These are phyloP conservation scores for Durio zibethinus DNA, from an alignment of 345 rosid species.

Conservation along the genomic window DNA sequence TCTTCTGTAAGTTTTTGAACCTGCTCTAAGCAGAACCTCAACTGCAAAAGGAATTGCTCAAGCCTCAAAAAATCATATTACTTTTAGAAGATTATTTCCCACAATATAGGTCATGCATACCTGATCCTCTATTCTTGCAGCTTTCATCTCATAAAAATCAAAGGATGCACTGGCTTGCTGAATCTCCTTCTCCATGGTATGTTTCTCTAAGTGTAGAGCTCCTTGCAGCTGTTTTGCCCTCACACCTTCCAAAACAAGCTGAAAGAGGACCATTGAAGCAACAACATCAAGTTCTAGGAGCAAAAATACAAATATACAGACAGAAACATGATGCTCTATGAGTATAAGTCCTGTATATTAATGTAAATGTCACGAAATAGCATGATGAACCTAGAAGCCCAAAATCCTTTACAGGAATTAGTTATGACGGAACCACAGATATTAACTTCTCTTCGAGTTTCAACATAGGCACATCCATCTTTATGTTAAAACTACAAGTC, in stretches of 20 bases:
- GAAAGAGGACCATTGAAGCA: conserved; percentile 26
- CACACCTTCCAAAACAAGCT: conserved; percentile 86
- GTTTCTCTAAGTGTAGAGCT: conserved; percentile 57
- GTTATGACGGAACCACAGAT: background rate
- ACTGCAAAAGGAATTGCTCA: conserved; percentile 46
- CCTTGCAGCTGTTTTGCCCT: conserved; percentile 71
- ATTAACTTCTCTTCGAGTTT: background rate
- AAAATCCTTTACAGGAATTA: background rate
- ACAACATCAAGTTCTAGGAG: conserved; percentile 18
- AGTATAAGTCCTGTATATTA: background rate
- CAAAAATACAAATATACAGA: background rate
- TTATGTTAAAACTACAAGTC: background rate
- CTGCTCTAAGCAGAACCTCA: conserved; percentile 60
- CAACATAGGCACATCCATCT: background rate
- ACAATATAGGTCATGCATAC: conserved; percentile 32
- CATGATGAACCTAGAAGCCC: background rate
- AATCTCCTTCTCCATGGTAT: conserved; percentile 58
- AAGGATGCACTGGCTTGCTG: conserved; percentile 66
- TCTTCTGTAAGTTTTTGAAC: conserved; percentile 73
- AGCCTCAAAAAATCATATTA: background rate
- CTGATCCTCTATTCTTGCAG: conserved; percentile 74
- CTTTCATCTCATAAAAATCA: conserved; percentile 62
- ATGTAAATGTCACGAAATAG: background rate
- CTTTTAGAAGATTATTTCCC: background rate
- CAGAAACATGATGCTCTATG: background rate